A percentile compares a stretch with the other conserved stretches of the same genome.
Conservation (phyloP, 1,284 basidiomycete species). For the Melampsora larici-populina region DNA sequence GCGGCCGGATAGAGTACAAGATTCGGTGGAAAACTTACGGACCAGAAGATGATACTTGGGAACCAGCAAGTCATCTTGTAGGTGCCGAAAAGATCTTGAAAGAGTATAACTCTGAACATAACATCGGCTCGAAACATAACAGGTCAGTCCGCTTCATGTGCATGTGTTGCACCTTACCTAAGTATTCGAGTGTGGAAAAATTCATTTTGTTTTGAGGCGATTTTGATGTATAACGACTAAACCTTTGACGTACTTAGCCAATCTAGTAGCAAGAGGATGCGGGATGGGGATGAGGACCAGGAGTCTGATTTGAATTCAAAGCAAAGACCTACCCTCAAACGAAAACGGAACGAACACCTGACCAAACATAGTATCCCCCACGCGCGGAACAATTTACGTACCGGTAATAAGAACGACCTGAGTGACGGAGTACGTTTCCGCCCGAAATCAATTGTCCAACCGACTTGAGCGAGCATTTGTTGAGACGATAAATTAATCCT, state of each 20-base stretch:
- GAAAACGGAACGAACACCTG: neutral
- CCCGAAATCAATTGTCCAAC: neutral
- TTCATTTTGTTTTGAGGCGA: neutral
- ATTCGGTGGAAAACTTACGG: slow-evolving; percentile 35
- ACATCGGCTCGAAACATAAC: neutral
- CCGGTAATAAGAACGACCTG: slow-evolving; percentile 21
- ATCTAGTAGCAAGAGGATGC: neutral
- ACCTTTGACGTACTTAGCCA: neutral
- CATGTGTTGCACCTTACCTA: neutral
- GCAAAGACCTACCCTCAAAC: neutral
- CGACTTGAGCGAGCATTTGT: neutral
- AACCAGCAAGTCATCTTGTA: slow-evolving; percentile 1
- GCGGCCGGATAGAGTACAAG: neutral
- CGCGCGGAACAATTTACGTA: slow-evolving; percentile 1
- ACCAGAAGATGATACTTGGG: slow-evolving; percentile 17
- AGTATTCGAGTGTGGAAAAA: neutral
- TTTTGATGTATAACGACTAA: neutral
- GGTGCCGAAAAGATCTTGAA: slow-evolving; percentile 18
- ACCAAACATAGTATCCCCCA: neutral
- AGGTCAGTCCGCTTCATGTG: neutral
- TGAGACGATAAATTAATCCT: neutral
- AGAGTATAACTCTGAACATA: slow-evolving; percentile 6
- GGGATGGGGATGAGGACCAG: neutral
- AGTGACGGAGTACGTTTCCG: neutral
- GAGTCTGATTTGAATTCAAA: slow-evolving; percentile 9